Base-by-base conservation (phyloP, 768 basidiomycete species). In the Cyclocybe cylindracea region DNA sequence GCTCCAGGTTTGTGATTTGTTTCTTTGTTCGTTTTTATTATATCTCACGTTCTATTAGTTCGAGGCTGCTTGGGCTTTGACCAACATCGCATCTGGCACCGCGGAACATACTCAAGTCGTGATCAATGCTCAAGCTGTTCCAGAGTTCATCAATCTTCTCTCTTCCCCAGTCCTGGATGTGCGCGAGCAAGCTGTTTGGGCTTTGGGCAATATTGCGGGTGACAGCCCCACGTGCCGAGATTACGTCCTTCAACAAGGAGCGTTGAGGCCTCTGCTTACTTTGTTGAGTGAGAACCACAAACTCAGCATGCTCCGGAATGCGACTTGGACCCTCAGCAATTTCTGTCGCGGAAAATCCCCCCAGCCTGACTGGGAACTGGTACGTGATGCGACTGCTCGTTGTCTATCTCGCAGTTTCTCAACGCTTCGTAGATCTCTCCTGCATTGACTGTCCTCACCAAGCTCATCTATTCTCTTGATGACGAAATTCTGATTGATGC, bases 401-500 rank as follows among this genome's bases (percentile, higher is more conserved):
- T 47, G 14, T 19, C 46, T 43, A 6, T 35, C 47, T 54, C 24
- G 24, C 32, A 31, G 42, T 8, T 19, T 44, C 55, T 54, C 35
- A 33, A 14, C 54, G 61, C 50, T 61, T 58, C 16, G n/a, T 52
- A 98, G 96, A 98, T 99, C 65, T 93, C 94, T 7, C 97, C 97
- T 14, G 96, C 97, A 39, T 77, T 99, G 48, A 90, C 91, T n/a
- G 91, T 97, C 50, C 78, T 99, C 58, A 97, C 95, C 48, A 99
- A 99, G 73, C 75, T 99, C 62, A 98, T 99, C 71, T 98, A 98
- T 74, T 98, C 96, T 31, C 82, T 98, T 63, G 97, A 99, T 67
- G 97, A 98, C 64, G 97, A 99, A 73, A 98, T 98, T 60, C 76
- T 99, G 63, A 99, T 99, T 65, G 97, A 99, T 69, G 97, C 97